A percentile compares a stretch with the other conserved stretches of the same genome.
Conservation (phyloP, 495 filamentous ascomycete species). For the Xylaria venustula region DNA sequence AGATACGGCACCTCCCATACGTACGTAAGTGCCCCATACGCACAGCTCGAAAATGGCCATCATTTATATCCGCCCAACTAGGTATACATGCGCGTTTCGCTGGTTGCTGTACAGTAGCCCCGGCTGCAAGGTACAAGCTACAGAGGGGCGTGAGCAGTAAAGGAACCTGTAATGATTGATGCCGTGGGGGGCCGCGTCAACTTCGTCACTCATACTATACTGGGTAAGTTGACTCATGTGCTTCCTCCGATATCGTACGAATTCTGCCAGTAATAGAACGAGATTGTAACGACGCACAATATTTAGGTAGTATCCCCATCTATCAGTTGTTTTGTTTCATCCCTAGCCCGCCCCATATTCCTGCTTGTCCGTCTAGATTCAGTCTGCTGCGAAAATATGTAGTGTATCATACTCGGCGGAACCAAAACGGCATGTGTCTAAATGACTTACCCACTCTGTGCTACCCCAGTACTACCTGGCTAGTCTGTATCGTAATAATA, state of each 20-base stretch:
- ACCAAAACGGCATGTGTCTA: slow-evolving; percentile 9
- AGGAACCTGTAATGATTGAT: no score
- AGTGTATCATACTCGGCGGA: neutral
- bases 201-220: no score
- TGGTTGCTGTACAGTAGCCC: neutral
- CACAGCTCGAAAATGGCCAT: no score
- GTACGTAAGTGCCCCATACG: no score
- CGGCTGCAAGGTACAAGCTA: neutral
- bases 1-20: no score
- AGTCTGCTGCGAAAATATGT: neutral
- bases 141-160: no score
- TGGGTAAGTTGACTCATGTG: no score
- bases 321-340: neutral
- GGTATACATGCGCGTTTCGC: neutral
- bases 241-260: neutral
- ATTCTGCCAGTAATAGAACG: no score
- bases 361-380: neutral
- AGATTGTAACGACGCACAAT: no score
- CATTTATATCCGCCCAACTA: neutral
- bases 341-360: neutral
- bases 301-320: no score
- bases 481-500: no score
- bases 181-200: no score
- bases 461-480: neutral
- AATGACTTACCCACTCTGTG: slow-evolving; percentile 1